Evolutionary conservation across 202 grass and related monocot genomes (phyloP).

Genomic region (Cymbopogon flexuosus): DNA sequence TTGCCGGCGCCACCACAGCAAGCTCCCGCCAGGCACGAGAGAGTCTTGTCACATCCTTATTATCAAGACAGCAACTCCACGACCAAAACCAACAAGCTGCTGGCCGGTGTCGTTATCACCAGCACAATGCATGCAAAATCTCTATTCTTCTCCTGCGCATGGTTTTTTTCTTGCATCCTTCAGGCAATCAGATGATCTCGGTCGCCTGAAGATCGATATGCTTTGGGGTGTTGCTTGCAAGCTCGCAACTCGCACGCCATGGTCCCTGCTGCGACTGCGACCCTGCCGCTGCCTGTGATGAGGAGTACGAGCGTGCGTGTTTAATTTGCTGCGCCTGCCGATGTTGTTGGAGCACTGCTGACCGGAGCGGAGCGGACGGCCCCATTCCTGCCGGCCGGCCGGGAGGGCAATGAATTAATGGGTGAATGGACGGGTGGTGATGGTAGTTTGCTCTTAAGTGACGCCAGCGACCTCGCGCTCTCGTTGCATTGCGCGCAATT

Average conservation of each 20-base stretch:
- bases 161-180: too few relatives aligned
- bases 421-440: background rate
- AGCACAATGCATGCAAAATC: background rate
- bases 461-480: background rate
- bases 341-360: slow-evolving; percentile 26
- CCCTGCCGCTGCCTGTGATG: background rate
- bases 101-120: background rate
- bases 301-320: background rate
- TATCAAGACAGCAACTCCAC: background rate
- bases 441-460: background rate
- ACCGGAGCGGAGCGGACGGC: background rate
- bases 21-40: background rate
- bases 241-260: background rate
- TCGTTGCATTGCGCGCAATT: background rate
- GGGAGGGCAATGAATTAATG: slow-evolving; percentile 15
- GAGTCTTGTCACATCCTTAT: background rate
- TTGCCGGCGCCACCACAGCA: background rate
- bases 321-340: slow-evolving; percentile 16
- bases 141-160: background rate
- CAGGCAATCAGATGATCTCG: background rate
- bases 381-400: slow-evolving; percentile 7
- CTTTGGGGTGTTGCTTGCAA: background rate
- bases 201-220: background rate
- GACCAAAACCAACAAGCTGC: background rate
- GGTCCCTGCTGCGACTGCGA: background rate